Conservation (phyloP, 148 eudicot species). For the Salicornia ramosissima region DNA sequence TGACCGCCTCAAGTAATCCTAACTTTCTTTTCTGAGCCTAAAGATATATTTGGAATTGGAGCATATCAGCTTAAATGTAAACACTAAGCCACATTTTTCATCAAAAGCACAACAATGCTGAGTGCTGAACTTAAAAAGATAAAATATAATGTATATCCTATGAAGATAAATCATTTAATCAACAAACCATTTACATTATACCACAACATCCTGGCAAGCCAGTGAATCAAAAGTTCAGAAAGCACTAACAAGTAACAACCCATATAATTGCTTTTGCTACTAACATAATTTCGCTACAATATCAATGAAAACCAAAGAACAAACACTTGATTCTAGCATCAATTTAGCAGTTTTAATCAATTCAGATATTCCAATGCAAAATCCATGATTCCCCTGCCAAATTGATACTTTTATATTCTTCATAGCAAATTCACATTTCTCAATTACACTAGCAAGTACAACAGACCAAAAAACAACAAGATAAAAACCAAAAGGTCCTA, state of each 20-base stretch:
- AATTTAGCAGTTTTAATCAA: too few species aligned
- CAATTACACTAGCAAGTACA: too few species aligned
- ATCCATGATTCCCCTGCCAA: too few species aligned
- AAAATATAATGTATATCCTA: background rate
- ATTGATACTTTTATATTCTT: too few species aligned
- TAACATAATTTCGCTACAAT: too few species aligned
- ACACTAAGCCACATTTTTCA: background rate
- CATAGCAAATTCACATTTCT: background rate
- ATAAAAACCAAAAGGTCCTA: too few species aligned
- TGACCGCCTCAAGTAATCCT: constrained; percentile 60
- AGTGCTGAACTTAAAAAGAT: too few species aligned
- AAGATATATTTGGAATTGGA: background rate
- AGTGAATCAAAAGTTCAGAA: background rate
- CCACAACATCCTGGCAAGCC: background rate
- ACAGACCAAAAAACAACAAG: too few species aligned
- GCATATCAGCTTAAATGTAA: background rate
- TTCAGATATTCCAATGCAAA: background rate
- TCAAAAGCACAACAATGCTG: background rate
- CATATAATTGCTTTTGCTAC: too few species aligned
- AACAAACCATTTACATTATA: background rate
- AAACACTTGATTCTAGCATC: too few species aligned
- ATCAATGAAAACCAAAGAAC: too few species aligned
- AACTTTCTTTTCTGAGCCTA: constrained; percentile 82
- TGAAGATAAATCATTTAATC: background rate
- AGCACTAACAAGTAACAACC: too few species aligned